phyloP scores from a whole-genome alignment of 768 basidiomycete species.

The Pulveroboletus frians region DNA sequence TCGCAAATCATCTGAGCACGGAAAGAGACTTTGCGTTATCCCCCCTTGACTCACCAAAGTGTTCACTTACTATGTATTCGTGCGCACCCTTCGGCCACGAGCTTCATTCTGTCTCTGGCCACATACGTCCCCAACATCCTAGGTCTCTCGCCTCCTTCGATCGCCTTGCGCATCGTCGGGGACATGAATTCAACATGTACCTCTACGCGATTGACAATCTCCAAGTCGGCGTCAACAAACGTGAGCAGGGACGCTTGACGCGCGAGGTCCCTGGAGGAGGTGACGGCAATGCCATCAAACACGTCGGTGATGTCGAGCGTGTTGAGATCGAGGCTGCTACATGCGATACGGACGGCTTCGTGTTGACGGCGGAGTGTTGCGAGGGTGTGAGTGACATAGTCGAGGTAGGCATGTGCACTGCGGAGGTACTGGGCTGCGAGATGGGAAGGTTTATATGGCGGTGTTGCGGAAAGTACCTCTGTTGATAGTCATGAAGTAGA shows the following conservation, averaged over 20 bases:
- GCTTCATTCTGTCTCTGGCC: slow-evolving; percentile 69
- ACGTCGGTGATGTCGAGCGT: slow-evolving; percentile 66
- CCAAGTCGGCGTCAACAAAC: slow-evolving; percentile 66
- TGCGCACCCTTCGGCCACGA: slow-evolving; percentile 68
- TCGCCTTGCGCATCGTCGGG: slow-evolving; percentile 56
- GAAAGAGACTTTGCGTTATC: not conserved
- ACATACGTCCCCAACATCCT: slow-evolving; percentile 80
- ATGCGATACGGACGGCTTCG: slow-evolving; percentile 69
- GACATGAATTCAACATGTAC: slow-evolving; percentile 78
- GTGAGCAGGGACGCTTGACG: slow-evolving; percentile 59
- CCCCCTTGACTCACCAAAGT: not conserved
- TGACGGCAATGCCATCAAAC: slow-evolving; percentile 55
- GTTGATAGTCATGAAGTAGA: not conserved
- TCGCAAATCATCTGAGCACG: slow-evolving; percentile 50
- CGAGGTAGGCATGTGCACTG: slow-evolving; percentile 59
- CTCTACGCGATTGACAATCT: slow-evolving; percentile 58
- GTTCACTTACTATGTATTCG: slow-evolving; percentile 58
- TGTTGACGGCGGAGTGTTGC: slow-evolving; percentile 59
- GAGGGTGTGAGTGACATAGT: slow-evolving; percentile 49
- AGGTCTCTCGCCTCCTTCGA: slow-evolving; percentile 63
- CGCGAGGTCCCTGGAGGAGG: slow-evolving; percentile 58
- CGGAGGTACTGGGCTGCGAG: slow-evolving; percentile 64
- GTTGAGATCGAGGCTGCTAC: slow-evolving; percentile 64
- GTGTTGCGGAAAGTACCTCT: slow-evolving; percentile 63
- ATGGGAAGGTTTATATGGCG: slow-evolving; percentile 65